Evolutionary conservation across 2,329 filamentous ascomycete species (phyloP).

Genomic region (Trichoderma gracile): DNA sequence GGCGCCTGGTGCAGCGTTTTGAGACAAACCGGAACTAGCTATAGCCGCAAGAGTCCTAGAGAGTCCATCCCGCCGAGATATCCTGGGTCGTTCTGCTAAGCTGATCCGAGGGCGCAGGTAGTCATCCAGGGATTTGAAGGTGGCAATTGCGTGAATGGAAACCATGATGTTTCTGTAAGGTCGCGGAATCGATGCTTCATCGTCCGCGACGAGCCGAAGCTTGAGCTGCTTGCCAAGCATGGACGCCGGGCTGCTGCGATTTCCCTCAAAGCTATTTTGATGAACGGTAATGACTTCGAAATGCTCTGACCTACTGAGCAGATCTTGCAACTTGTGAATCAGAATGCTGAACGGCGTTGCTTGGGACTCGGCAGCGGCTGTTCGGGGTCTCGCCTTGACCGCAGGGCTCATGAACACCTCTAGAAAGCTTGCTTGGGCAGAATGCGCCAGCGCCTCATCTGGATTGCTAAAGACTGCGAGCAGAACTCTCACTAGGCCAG

Average conservation of each 20-base stretch:
- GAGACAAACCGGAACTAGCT: conserved; percentile 67
- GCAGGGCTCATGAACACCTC: conserved; percentile 86
- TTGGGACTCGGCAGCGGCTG: conserved; percentile 65
- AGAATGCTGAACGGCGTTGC: conserved; percentile 86
- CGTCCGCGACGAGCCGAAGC: conserved; percentile 83
- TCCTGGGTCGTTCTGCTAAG: conserved; percentile 68
- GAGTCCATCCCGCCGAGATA: conserved; percentile 63
- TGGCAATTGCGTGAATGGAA: conserved; percentile 96
- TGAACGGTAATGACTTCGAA: conserved; percentile 97
- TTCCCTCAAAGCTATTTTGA: conserved; percentile 86
- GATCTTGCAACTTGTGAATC: conserved; percentile 90
- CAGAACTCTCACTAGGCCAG: conserved; percentile 81
- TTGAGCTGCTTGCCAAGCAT: conserved; percentile 97
- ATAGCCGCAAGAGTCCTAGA: conserved; percentile 73
- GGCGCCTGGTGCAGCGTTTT: conserved; percentile 48
- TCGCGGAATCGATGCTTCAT: conserved; percentile 84
- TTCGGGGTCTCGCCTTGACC: conserved; percentile 65
- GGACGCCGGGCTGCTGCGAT: conserved; percentile 84
- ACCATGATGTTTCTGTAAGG: conserved; percentile 95
- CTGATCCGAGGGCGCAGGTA: conserved; percentile 90
- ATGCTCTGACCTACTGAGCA: conserved; percentile 94
- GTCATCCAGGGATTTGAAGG: conserved; percentile 94
- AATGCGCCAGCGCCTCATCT: conserved; percentile 59
- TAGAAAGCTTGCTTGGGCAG: conserved; percentile 80
- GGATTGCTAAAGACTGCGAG: conserved; percentile 78